Percentiles rank a stretch among this genome's conserved stretches.
Evolutionary conservation across 208 protist species (phyloP).

Genomic region (Leishmania tarentolae): DNA sequence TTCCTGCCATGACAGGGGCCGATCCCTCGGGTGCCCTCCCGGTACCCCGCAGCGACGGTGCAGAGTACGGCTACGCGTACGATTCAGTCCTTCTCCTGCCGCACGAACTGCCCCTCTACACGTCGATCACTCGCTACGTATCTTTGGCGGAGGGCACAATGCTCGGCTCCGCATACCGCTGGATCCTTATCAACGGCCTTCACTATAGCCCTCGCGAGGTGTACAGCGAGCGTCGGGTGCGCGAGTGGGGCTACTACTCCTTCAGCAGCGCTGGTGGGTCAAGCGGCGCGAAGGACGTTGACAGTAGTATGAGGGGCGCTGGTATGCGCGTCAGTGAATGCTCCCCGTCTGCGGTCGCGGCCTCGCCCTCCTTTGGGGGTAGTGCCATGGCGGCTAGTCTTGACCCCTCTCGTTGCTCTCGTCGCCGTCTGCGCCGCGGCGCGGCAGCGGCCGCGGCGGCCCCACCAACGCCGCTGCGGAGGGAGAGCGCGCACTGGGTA

Average conservation of each 20-base stretch:
- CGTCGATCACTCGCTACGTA: constrained; percentile 8
- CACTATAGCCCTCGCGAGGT: constrained; percentile 28
- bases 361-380: not conserved
- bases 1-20: not conserved
- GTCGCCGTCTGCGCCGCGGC: constrained; percentile 26
- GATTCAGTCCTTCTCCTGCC: constrained; percentile 15
- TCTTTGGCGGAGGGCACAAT: constrained; percentile 17
- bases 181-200: constrained; percentile 29
- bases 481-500: constrained; percentile 66
- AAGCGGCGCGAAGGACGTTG: not conserved
- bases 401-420: constrained; percentile 14
- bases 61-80: not conserved
- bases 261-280: not conserved
- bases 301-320: not conserved
- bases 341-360: not conserved
- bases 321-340: not conserved
- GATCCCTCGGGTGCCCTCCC: not conserved
- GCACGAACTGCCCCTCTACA: constrained; percentile 28
- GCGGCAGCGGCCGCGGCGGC: constrained; percentile 5
- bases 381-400: not conserved
- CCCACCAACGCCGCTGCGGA: constrained; percentile 20
- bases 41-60: not conserved
- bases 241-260: constrained; percentile 16
- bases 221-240: constrained; percentile 21
- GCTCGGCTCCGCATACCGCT: constrained; percentile 26